Evolutionary conservation across 495 filamentous ascomycete genomes (phyloP), one percentile per base, ranked within the genome.

Genomic region (Hypoxylon crocopeplum): DNA sequence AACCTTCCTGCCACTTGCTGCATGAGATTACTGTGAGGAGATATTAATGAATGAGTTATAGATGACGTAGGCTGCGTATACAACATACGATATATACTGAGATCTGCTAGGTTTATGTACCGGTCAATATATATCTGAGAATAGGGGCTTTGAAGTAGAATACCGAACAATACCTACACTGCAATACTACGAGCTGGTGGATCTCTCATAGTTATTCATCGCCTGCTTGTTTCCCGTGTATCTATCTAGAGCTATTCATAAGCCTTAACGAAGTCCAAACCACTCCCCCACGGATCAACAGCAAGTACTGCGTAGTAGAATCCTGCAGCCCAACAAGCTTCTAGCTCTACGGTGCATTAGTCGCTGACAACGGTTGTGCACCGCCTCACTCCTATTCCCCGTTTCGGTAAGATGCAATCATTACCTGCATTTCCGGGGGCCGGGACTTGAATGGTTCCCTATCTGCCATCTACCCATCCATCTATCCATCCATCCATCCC

Each of bases 401-500:
- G 38, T 54, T 64, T 37, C 20, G 60, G 49, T 59, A 59, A 59
- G 48, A 64, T 45, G 54, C 48, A 48, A 58, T 59, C 57, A 53
- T 64, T 64, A 59, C 60, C 54, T 64, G 60, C 60, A 64, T 53
- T 41, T 55, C 54, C 48, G 54, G 44, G 24, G 17, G 29, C 48
- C 60, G 60, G 60, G 44, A 52, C 42, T 57, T 15, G 16, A 50
- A 32, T 8, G 41, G 42, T 40, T 57, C 48, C 34, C 48, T 42
- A 45, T 27, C 37, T 57, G 42, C 55, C 61, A 59, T 50, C 59
- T 55, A 64, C 36, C 61, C 54, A 64, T 58, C 49, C 55, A n/a
- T n/a, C n/a, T n/a, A n/a, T n/a, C 55, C 61, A 59, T 50, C 59
- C 61, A 64, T 41, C 61, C 54, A 64, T 58, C 49, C 55, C n/a